Evolutionary conservation across 257 asterid species (phyloP).

Genomic region (Solanum tacnaense): DNA sequence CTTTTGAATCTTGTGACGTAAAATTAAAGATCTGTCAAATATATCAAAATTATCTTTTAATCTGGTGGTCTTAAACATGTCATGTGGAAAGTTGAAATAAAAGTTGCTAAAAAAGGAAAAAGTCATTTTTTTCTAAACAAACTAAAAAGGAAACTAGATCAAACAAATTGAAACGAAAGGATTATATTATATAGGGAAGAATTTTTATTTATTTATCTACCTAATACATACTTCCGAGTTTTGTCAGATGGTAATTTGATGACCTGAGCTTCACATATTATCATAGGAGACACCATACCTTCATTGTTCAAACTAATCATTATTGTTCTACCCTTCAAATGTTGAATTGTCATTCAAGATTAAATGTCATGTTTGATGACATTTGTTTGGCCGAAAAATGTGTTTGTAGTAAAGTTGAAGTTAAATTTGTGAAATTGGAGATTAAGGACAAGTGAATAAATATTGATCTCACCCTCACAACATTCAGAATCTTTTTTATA

Average conservation of each 20-base stretch:
- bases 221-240: background rate
- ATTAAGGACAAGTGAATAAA: too few relatives aligned
- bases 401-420: background rate
- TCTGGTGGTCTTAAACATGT: background rate
- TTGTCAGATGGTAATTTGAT: background rate
- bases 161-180: background rate
- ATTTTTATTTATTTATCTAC: background rate
- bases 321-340: background rate
- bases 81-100: background rate
- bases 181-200: background rate
- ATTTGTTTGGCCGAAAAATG: background rate
- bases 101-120: background rate
- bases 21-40: too few relatives aligned
- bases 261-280: background rate
- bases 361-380: background rate
- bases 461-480: too few relatives aligned
- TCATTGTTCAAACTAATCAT: background rate
- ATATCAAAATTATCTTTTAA: too few relatives aligned
- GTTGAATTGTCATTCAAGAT: background rate
- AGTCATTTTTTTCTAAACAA: background rate
- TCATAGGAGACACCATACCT: background rate
- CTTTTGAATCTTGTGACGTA: too few relatives aligned
- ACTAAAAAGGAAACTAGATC: background rate
- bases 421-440: too few relatives aligned
- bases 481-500: too few relatives aligned